Base-by-base conservation (phyloP, 2,329 filamentous ascomycete species). In the Apiospora phragmitis region DNA sequence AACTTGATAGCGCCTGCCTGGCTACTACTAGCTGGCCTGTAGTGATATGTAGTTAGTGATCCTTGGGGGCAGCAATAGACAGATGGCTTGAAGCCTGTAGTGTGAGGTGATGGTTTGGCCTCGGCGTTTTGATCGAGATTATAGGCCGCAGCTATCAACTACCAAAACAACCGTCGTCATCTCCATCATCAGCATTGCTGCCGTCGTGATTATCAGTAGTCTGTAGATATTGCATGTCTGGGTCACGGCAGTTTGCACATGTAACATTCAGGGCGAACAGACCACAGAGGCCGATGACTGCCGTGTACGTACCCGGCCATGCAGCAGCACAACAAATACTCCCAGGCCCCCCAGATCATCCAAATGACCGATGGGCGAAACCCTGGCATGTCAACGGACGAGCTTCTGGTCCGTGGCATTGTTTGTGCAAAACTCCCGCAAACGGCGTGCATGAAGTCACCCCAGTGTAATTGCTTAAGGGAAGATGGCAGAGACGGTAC, bases 381-480 rank as follows among this genome's bases (percentile, higher is more conserved):
- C 65, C 65, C 35, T 68, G 65, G 51, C 43, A 70, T 70, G 32
- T 70, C 35, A 51, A 67, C 67, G 55, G 70, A 69, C 70, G 70
- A 71, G 70, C 67, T 65, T 66, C 42, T 71, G 67, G 68, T 71
- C 68, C 68, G 68, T 71, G 70, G 68, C 68, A 67, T 69, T 69
- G 70, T 69, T 71, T 71, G 70, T 69, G 65, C 47, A 45, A 71
- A 71, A 68, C 68, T 71, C 68, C 67, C 55, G 59, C 70, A 71
- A 71, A 68, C 69, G 26, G 21, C 45, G 21, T 49, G 75, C 73
- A 77, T 77, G 70, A 73, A 71, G 59, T 72, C 69, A 70, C 71
- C 67, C 55, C 55, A 38, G 55, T 62, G 55, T 62, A 62, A 62
- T 62, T 62, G 55, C 55, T 9, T 7, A n/a, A 62, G 29, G 55